Conservation (phyloP, 169 alveolate species). For the Cryptosporidium sp. region DNA sequence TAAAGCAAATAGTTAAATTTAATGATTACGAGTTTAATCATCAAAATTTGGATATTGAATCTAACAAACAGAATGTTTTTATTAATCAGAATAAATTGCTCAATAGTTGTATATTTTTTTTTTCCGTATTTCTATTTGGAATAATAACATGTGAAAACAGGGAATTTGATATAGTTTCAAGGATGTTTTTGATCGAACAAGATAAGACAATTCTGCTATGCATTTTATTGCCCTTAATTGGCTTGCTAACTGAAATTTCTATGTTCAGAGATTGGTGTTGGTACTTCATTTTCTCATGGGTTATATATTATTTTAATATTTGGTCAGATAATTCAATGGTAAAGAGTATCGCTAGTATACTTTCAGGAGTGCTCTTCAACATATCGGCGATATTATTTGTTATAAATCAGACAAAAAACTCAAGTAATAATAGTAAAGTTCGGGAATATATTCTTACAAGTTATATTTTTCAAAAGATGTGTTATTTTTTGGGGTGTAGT, state of each 20-base stretch:
- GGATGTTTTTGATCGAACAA: not conserved
- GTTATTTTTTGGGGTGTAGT: constrained; percentile 5
- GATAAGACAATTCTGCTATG: constrained; percentile 7
- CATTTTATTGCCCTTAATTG: constrained; percentile 45
- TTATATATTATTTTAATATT: constrained; percentile 20
- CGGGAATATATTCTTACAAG: not conserved
- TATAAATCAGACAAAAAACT: constrained; percentile 1
- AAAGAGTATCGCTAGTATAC: not conserved
- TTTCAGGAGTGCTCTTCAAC: constrained; percentile 47
- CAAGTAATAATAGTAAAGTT: not conserved
- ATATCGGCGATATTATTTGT: constrained; percentile 32
- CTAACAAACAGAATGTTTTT: not conserved
- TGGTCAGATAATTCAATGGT: constrained; percentile 19
- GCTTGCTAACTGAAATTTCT: constrained; percentile 40
- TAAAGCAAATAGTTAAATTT: not conserved
- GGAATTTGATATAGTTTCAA: constrained; percentile 38
- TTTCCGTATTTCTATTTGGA: constrained; percentile 39
- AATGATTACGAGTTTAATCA: not conserved
- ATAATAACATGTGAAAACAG: constrained; percentile 13
- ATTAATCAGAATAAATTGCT: not conserved
- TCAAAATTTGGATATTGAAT: not conserved
- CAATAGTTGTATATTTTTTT: constrained; percentile 9
- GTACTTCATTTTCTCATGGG: constrained; percentile 18
- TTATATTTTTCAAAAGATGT: constrained; percentile 27
- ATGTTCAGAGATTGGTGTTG: constrained; percentile 11